These are phyloP conservation scores for Beta lomatogona DNA, from an alignment of 179 eudicot genomes.

Conservation along the genomic window DNA sequence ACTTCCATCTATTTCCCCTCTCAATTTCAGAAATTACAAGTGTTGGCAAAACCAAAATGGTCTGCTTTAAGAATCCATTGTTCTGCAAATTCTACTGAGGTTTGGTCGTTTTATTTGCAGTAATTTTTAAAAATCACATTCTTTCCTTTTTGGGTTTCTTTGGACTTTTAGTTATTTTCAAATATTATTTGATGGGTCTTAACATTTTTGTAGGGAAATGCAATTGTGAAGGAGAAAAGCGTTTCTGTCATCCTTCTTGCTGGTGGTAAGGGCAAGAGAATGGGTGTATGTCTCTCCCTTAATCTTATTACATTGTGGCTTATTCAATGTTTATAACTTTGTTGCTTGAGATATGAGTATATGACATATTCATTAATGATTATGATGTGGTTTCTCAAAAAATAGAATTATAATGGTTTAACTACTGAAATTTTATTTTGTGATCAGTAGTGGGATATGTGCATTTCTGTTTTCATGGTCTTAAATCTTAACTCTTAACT, in stretches of 20 bases:
- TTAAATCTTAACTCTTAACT: not conserved
- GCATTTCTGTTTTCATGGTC: too few species aligned
- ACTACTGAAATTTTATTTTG: not conserved
- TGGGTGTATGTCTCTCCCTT: constrained; percentile 68
- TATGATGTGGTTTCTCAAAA: not conserved
- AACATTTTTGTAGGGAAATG: constrained; percentile 44
- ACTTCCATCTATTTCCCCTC: not conserved
- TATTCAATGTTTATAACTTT: not conserved
- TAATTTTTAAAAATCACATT: not conserved
- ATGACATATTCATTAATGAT: not conserved
- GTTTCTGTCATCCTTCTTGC: constrained; percentile 94
- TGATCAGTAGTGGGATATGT: not conserved
- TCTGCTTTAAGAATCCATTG: constrained; percentile 29
- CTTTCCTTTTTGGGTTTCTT: not conserved
- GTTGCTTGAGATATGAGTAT: not conserved
- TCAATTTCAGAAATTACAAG: constrained; percentile 13
- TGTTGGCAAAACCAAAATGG: constrained; percentile 16
- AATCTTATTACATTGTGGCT: not conserved
- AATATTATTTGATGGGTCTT: constrained; percentile 12
- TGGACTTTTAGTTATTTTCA: not conserved
- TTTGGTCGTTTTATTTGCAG: not conserved
- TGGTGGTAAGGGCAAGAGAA: constrained; percentile 92
- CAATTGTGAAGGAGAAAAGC: constrained; percentile 67
- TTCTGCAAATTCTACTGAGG: constrained; percentile 40
- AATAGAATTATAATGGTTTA: too few species aligned